phyloP scores from a whole-genome alignment of 2,329 filamentous ascomycete genomes.

The Triangularia setosa region DNA sequence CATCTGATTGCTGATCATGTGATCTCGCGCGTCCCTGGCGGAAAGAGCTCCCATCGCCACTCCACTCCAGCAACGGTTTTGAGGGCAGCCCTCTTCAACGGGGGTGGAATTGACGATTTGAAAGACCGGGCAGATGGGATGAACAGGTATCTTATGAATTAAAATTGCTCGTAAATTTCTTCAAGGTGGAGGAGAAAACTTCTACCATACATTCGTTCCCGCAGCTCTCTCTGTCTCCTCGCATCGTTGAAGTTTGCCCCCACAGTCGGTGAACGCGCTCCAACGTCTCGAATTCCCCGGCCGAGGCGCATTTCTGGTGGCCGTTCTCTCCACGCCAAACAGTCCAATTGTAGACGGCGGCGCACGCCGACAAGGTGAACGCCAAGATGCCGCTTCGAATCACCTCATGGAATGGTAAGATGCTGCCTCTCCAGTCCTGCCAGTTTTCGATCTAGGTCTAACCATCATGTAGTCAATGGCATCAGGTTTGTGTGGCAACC shows the following conservation, averaged over 20 bases:
- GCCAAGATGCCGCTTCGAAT: slow-evolving; percentile 68
- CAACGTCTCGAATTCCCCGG: background rate
- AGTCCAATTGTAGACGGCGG: background rate
- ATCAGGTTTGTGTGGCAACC: slow-evolving; percentile 51
- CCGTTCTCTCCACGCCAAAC: background rate
- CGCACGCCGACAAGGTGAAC: background rate
- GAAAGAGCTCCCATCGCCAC: background rate
- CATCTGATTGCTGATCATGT: slow-evolving; percentile 9
- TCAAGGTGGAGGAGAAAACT: background rate
- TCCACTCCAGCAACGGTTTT: background rate
- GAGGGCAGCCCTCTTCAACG: background rate
- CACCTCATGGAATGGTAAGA: slow-evolving; percentile 79
- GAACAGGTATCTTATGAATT: background rate
- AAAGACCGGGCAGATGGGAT: background rate
- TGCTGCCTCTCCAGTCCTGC: background rate
- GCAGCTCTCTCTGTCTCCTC: background rate
- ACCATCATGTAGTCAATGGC: slow-evolving; percentile 61
- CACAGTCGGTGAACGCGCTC: background rate
- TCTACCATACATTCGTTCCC: background rate
- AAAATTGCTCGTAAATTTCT: background rate
- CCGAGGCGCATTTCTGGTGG: background rate
- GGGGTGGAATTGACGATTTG: background rate
- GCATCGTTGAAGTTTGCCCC: background rate
- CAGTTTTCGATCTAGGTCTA: background rate
- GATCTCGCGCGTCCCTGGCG: slow-evolving; percentile 14